A percentile compares a stretch with the other conserved stretches of the same genome.
phyloP scores from a whole-genome alignment of 176 grass and related monocot species.

The Ampelocalamus luodianensis region DNA sequence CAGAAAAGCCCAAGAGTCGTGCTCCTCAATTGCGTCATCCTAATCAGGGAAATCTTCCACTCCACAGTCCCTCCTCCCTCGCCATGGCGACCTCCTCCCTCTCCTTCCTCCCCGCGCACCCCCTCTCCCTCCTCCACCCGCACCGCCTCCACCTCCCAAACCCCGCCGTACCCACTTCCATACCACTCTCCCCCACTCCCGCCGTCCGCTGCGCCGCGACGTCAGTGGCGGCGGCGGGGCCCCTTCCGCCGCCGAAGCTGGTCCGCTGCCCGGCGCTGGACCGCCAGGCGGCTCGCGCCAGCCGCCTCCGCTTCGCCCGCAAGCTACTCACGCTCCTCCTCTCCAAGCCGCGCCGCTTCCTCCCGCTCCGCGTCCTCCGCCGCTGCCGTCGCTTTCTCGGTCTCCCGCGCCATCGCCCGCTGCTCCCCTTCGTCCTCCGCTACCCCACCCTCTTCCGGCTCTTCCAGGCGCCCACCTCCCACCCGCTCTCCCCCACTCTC shows the following conservation, averaged over 20 bases:
- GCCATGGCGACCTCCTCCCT: too few relatives aligned
- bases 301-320: constrained; percentile 69
- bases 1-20: too few relatives aligned
- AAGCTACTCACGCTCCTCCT: constrained; percentile 80
- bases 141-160: too few relatives aligned
- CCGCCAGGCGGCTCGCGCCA: constrained; percentile 63
- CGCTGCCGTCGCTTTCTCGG: constrained; percentile 68
- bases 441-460: constrained; percentile 73
- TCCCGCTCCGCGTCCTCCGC: constrained; percentile 72
- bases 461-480: constrained; percentile 48
- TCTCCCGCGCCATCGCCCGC: constrained; percentile 51
- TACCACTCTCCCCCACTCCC: too few relatives aligned
- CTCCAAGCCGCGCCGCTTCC: constrained; percentile 73
- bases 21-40: too few relatives aligned
- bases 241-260: constrained; percentile 41
- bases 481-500: constrained; percentile 38
- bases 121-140: too few relatives aligned
- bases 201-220: too few relatives aligned
- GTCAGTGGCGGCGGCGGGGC: too few relatives aligned
- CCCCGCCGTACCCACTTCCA: too few relatives aligned
- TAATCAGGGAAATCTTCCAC: too few relatives aligned
- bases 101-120: too few relatives aligned
- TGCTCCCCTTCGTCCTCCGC: constrained; percentile 68
- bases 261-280: constrained; percentile 67
- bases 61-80: too few relatives aligned